phyloP scores from a whole-genome alignment of 2,329 filamentous ascomycete genomes.

The Talaromyces sp. region DNA sequence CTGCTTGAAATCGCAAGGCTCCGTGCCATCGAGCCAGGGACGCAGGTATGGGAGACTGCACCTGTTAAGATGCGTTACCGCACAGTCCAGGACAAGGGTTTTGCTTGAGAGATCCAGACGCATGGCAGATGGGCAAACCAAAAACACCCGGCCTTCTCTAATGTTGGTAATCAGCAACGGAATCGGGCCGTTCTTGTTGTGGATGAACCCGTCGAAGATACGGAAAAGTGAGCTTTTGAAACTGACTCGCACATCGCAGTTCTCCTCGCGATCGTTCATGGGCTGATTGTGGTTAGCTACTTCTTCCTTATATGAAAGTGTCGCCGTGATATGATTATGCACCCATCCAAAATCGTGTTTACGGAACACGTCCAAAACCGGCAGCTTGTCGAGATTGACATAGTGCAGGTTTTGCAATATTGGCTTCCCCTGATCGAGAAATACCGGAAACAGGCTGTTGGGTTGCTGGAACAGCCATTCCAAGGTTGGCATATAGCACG shows the following conservation, averaged over 20 bases:
- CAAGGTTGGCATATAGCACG: neutral
- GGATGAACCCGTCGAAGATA: neutral
- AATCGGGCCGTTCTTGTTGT: neutral
- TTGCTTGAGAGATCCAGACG: neutral
- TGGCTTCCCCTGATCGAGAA: neutral
- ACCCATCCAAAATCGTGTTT: neutral
- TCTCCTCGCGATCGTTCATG: neutral
- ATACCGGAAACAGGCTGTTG: neutral
- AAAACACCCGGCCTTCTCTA: neutral
- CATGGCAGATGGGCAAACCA: neutral
- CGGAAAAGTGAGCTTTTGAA: neutral
- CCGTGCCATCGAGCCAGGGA: neutral
- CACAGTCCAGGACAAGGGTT: neutral
- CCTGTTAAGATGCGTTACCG: neutral
- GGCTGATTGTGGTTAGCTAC: neutral
- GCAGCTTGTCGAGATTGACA: neutral
- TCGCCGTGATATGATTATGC: neutral
- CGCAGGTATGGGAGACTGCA: neutral
- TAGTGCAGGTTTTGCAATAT: neutral
- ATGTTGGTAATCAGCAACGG: neutral
- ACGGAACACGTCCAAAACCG: neutral
- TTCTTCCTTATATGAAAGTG: neutral
- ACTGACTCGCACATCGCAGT: neutral
- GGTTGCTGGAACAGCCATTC: neutral
- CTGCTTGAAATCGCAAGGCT: conserved; percentile 5